Percentiles rank a stretch among this genome's conserved stretches.
Conservation (phyloP, 2,329 filamentous ascomycete species). For the Pseudogymnoascus sp. region DNA sequence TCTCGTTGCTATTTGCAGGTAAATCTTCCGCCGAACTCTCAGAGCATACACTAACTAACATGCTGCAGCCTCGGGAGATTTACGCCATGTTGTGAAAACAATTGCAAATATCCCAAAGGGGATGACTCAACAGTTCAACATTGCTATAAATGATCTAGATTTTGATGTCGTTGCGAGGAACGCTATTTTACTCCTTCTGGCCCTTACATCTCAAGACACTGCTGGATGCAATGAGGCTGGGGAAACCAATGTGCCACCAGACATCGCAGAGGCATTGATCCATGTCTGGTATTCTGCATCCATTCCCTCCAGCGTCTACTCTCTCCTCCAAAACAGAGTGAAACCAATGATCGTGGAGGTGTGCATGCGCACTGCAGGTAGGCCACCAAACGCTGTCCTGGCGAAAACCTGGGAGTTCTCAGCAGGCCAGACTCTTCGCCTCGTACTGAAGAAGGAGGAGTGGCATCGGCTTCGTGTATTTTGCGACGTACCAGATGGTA, state of each 20-base stretch:
- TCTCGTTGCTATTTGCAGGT: slow-evolving; percentile 18
- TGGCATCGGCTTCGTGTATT: slow-evolving; percentile 13
- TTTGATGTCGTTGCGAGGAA: slow-evolving; percentile 19
- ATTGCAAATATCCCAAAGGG: slow-evolving; percentile 13
- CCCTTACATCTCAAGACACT: slow-evolving; percentile 11
- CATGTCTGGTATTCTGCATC: slow-evolving; percentile 16
- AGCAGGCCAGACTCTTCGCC: slow-evolving; percentile 5
- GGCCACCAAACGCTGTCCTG: slow-evolving; percentile 8
- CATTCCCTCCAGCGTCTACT: background rate
- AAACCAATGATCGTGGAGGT: slow-evolving; percentile 12
- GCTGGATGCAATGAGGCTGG: background rate
- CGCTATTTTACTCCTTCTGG: slow-evolving; percentile 16
- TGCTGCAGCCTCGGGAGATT: slow-evolving; percentile 16
- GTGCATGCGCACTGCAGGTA: slow-evolving; percentile 9
- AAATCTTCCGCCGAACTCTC: background rate
- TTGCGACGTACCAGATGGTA: slow-evolving; percentile 10
- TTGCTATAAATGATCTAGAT: slow-evolving; percentile 18
- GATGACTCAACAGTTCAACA: slow-evolving; percentile 6
- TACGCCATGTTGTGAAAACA: slow-evolving; percentile 16
- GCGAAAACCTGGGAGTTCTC: slow-evolving; percentile 15
- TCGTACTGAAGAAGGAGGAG: slow-evolving; percentile 12
- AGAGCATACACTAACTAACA: background rate
- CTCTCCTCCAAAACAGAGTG: slow-evolving; percentile 7
- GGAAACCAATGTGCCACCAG: background rate
- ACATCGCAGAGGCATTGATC: slow-evolving; percentile 10